Base-by-base conservation (phyloP, 2,329 filamentous ascomycete species). In the Fusarium sp. region DNA sequence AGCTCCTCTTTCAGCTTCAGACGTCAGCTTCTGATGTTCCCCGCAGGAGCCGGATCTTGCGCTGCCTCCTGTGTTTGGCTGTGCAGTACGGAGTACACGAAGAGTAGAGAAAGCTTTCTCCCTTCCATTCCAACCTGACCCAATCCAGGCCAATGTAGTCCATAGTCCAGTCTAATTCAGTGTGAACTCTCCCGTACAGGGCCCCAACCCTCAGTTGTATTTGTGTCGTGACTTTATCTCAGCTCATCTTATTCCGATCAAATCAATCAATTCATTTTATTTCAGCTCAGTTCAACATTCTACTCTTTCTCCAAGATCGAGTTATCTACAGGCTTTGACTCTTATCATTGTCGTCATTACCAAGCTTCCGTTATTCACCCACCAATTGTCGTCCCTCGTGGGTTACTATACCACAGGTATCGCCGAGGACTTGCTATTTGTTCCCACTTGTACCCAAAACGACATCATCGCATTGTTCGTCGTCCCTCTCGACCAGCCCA, bases 391-490 rank as follows among this genome's bases (percentile, higher is more conserved):
- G 54, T 56, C 49, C 46, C 45, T 41, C 43, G 11, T 32, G n/a
- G 23, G 45, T 22, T 46, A 54, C 54, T 13, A 41, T 37, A 32
- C 22, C 43, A 37, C 35, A 37, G 32, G 40, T 23, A 30, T 45
- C 32, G 19, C 37, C 44, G 48, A 59, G 54, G 62, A 56, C 53
- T 53, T 23, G 15, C 27, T 49, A 30, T 40, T 33, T 43, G 32
- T 37, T 61, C 37, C 35, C 65, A 50, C 46, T 40, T 58, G 40
- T 35, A 51, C 37, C 43, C 19, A 43, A 46, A 39, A 56, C 65
- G 59, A 56, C 65, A 59, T 66, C 62, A 67, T 67, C 45, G 44
- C 47, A 55, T 69, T 52, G 56, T 54, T 47, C 62, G 63, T 47
- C 53, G 48, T 66, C 23, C n/a, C 47, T 62, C 60, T 20, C 41